These are phyloP conservation scores for Saccharomyces hybrid DNA, from an alignment of 1,139 yeast genomes.

Conservation along the genomic window DNA sequence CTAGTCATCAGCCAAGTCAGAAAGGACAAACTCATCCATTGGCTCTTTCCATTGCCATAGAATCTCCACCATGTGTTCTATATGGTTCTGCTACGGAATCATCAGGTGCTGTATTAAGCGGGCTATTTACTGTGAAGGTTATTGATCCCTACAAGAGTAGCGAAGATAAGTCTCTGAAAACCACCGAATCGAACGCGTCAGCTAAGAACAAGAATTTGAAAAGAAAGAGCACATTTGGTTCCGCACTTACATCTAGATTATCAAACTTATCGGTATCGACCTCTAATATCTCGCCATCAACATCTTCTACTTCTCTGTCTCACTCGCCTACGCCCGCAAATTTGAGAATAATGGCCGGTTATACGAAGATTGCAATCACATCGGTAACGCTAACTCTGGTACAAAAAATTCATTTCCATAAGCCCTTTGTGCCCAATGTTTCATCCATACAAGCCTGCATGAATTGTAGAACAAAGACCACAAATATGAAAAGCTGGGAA, in stretches of 20 bases:
- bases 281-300: slow-evolving; percentile 1
- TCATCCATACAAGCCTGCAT: slow-evolving; percentile 44
- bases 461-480: slow-evolving; percentile 47
- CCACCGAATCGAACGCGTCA: not conserved
- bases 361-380: slow-evolving; percentile 37
- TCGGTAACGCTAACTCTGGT: slow-evolving; percentile 57
- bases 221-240: slow-evolving; percentile 13
- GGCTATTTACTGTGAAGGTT: slow-evolving; percentile 41
- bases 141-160: slow-evolving; percentile 16
- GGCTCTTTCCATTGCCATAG: slow-evolving; percentile 56
- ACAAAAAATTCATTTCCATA: slow-evolving; percentile 59
- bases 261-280: slow-evolving; percentile 14
- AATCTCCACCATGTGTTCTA: slow-evolving; percentile 83
- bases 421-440: slow-evolving; percentile 53
- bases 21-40: slow-evolving; percentile 30
- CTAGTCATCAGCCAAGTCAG: not conserved
- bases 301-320: slow-evolving; percentile 8
- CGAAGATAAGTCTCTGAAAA: not conserved
- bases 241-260: slow-evolving; percentile 11
- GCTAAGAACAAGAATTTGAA: slow-evolving; percentile 5
- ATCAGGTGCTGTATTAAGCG: slow-evolving; percentile 80
- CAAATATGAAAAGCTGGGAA: slow-evolving; percentile 82
- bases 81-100: slow-evolving; percentile 76
- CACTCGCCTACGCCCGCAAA: slow-evolving; percentile 10
- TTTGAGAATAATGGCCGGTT: slow-evolving; percentile 18